These are phyloP conservation scores for Ceratocystis papillata DNA, from an alignment of 2,329 filamentous ascomycete genomes.

Conservation along the genomic window DNA sequence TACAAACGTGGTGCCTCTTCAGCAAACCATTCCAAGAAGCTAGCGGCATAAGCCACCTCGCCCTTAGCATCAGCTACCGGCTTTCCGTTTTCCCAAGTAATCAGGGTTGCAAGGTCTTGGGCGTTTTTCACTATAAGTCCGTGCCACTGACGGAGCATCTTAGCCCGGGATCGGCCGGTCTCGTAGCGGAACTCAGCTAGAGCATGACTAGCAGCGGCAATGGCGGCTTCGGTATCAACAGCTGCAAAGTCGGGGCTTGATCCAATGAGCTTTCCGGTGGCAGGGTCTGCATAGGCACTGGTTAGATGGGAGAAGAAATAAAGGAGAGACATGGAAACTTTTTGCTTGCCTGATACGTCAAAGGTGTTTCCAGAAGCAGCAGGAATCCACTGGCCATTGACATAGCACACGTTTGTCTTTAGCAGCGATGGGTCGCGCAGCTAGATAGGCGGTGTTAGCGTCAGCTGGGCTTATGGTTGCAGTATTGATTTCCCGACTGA, in stretches of 20 bases:
- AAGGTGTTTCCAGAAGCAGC: constrained; percentile 86
- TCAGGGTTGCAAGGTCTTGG: constrained; percentile 69
- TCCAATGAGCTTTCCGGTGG: constrained; percentile 69
- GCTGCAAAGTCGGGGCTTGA: constrained; percentile 74
- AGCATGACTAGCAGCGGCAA: constrained; percentile 69
- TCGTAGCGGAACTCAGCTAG: constrained; percentile 59
- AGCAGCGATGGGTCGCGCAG: constrained; percentile 71
- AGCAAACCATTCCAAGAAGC: constrained; percentile 71
- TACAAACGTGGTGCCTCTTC: constrained; percentile 66
- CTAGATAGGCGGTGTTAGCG: constrained; percentile 28
- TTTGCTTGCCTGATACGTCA: constrained; percentile 56
- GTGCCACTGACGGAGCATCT: constrained; percentile 69
- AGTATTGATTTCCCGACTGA: background rate
- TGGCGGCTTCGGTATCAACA: constrained; percentile 68
- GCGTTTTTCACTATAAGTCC: constrained; percentile 66
- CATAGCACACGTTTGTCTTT: constrained; percentile 70
- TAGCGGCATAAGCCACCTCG: constrained; percentile 61
- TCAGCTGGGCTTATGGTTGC: background rate
- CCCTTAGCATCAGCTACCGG: constrained; percentile 63
- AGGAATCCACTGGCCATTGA: constrained; percentile 86
- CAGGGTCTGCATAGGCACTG: constrained; percentile 51
- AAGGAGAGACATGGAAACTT: background rate
- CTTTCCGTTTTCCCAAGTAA: constrained; percentile 88
- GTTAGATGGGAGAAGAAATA: background rate
- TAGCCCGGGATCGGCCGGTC: constrained; percentile 63